Evolutionary conservation across 345 rosid genomes (phyloP).

Genomic region (Pugionium cornutum): DNA sequence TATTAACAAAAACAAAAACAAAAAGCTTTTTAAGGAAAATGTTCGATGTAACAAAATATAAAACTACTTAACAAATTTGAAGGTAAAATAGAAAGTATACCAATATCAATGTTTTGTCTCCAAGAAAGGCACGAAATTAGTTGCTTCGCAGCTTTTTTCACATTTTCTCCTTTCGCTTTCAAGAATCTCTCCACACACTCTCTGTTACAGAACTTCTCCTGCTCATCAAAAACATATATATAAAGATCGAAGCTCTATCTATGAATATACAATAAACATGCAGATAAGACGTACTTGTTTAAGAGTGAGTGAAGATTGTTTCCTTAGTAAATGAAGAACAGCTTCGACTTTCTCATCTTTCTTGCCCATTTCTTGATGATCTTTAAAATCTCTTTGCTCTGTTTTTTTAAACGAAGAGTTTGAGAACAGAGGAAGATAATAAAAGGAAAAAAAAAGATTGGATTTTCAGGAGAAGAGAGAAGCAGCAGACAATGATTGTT

Average conservation of each 20-base stretch:
- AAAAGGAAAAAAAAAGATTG: neutral
- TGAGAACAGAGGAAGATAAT: constrained; percentile 10
- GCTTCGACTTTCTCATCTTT: constrained; percentile 67
- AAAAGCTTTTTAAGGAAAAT: neutral
- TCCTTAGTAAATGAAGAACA: constrained; percentile 62
- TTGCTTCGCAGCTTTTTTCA: constrained; percentile 82
- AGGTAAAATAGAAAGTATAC: constrained; percentile 36
- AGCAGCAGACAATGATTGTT: constrained; percentile 26
- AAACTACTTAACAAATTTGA: neutral
- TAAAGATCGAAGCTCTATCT: neutral
- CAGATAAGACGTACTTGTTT: constrained; percentile 59
- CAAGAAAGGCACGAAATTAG: constrained; percentile 83
- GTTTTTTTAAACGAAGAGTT: constrained; percentile 11
- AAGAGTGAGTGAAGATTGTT: constrained; percentile 72
- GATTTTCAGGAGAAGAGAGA: neutral
- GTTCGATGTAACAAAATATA: neutral
- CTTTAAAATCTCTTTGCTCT: neutral
- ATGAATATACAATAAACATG: constrained; percentile 14
- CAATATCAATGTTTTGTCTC: constrained; percentile 74
- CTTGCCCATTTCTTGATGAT: constrained; percentile 59
- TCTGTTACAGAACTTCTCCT: constrained; percentile 90
- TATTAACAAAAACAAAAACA: neutral
- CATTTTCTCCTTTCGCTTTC: constrained; percentile 70
- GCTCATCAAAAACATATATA: constrained; percentile 28
- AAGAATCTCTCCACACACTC: constrained; percentile 81